Conservation (phyloP, 371 early-diverging fungal species). For the Cladochytrium tenue region DNA sequence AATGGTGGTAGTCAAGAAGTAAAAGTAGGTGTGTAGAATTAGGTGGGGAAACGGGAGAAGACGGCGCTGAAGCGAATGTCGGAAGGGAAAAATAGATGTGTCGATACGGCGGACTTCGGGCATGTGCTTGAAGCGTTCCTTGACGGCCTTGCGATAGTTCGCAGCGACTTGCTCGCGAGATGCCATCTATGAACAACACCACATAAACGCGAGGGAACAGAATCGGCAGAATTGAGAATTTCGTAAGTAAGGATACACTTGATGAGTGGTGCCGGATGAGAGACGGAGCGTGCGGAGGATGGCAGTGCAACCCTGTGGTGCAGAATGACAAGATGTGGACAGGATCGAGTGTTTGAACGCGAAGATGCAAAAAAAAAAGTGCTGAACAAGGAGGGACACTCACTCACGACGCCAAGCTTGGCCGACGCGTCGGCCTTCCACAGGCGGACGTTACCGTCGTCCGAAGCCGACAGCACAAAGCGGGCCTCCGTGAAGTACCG, state of each 20-base stretch:
- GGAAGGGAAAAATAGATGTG: too few species aligned
- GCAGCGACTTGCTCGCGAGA: conserved; percentile 81
- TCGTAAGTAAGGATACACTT: neutral
- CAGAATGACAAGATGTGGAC: too few species aligned
- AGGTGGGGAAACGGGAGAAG: too few species aligned
- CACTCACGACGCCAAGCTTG: conserved; percentile 68
- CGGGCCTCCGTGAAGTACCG: conserved; percentile 93
- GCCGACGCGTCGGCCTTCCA: conserved; percentile 96
- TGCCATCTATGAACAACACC: conserved; percentile 42
- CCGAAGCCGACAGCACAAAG: conserved; percentile 91
- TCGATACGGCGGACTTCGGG: conserved; percentile 88
- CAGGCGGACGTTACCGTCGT: conserved; percentile 96
- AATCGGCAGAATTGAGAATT: neutral
- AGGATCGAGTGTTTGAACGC: neutral
- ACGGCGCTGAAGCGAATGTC: too few species aligned
- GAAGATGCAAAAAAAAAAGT: conserved; percentile 2
- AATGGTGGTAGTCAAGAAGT: too few species aligned
- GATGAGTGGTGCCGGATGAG: too few species aligned
- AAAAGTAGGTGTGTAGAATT: too few species aligned
- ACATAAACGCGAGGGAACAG: too few species aligned
- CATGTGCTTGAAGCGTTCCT: conserved; percentile 91
- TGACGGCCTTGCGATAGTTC: conserved; percentile 84
- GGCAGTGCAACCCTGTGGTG: too few species aligned
- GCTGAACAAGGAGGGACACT: conserved; percentile 4
- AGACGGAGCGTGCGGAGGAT: too few species aligned